phyloP scores from a whole-genome alignment of 495 filamentous ascomycete genomes.

The Niebla homalea region DNA sequence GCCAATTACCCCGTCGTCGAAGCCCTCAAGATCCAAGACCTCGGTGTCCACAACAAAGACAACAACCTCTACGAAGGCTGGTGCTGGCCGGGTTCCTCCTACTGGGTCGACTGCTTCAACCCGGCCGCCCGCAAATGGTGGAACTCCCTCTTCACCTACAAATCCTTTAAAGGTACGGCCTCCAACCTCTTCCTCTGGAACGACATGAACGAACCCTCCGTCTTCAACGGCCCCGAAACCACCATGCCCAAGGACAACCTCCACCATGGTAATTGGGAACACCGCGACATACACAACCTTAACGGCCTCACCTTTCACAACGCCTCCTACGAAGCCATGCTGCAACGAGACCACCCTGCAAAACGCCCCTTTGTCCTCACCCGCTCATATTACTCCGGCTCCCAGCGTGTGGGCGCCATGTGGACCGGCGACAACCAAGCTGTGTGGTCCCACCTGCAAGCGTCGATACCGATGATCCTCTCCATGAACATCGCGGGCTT shows the following conservation, averaged over 20 bases:
- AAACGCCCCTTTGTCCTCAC: constrained; percentile 85
- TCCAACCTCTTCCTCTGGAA: constrained; percentile 93
- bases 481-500: constrained; percentile 84
- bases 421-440: constrained; percentile 98
- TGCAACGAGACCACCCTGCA: constrained; percentile 69
- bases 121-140: constrained; percentile 81
- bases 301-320: constrained; percentile 91
- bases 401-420: constrained; percentile 83
- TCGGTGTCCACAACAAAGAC: constrained; percentile 81
- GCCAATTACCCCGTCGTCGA: constrained; percentile 61
- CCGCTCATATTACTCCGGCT: constrained; percentile 78
- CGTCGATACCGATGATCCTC: constrained; percentile 81
- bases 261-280: constrained; percentile 86
- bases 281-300: constrained; percentile 89
- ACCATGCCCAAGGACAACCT: constrained; percentile 98
- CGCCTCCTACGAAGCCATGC: constrained; percentile 73
- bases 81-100: constrained; percentile 94
- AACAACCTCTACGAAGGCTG: constrained; percentile 82
- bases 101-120: constrained; percentile 94
- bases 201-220: constrained; percentile 98
- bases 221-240: constrained; percentile 95
- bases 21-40: constrained; percentile 68
- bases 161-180: constrained; percentile 67
- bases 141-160: constrained; percentile 73
- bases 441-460: constrained; percentile 77